Conservation (phyloP, 495 filamentous ascomycete genomes). For the Rostrohypoxylon terebratum region DNA sequence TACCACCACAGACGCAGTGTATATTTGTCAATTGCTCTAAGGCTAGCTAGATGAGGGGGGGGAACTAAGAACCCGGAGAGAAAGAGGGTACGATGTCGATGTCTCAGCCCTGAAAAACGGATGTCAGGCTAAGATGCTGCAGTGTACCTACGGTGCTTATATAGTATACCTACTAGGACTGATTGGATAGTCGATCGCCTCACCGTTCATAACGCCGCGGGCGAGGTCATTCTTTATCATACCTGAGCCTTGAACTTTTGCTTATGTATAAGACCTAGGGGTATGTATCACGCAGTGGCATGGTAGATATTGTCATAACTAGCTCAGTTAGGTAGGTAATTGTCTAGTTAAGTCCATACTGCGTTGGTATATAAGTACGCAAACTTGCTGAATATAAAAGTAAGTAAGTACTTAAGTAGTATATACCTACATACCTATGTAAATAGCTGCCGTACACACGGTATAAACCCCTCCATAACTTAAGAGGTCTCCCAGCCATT, state of each 20-base stretch:
- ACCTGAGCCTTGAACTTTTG: not conserved
- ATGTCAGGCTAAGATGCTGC: conserved; percentile 9
- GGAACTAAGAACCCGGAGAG: conserved; percentile 9
- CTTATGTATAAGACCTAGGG: no score
- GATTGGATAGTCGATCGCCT: not conserved
- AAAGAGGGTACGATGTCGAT: conserved; percentile 31
- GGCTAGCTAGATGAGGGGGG: conserved; percentile 26
- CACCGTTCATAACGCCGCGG: conserved; percentile 2
- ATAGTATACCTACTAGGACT: conserved; percentile 4
- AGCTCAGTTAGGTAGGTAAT: not conserved
- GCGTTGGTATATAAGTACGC: not conserved
- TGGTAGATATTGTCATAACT: no score
- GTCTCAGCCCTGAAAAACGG: conserved; percentile 34
- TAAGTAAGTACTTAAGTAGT: no score
- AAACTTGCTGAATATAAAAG: no score
- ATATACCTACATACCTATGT: not conserved
- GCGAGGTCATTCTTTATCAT: conserved; percentile 6
- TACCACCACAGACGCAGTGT: not conserved
- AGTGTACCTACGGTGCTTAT: not conserved
- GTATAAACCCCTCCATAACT: not conserved
- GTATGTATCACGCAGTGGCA: no score
- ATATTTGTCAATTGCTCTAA: not conserved
- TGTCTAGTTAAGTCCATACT: not conserved
- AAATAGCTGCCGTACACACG: not conserved
- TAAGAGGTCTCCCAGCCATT: conserved; percentile 27